Evolutionary conservation across 2,329 filamentous ascomycete genomes (phyloP).

Genomic region (Phoma herbarum): DNA sequence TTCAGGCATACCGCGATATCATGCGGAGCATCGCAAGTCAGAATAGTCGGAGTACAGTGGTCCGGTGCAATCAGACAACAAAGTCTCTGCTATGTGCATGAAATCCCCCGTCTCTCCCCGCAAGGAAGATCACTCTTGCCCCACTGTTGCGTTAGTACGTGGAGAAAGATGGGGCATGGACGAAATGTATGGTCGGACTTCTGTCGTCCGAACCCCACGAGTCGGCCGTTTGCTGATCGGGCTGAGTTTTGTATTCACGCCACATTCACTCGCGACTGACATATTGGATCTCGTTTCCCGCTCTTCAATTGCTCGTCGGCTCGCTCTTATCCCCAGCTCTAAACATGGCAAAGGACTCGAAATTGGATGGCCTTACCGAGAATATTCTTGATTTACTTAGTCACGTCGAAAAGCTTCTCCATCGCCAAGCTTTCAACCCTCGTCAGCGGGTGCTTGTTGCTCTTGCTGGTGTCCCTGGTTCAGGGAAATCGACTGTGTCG

Average conservation of each 20-base stretch:
- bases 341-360: slow-evolving; percentile 24
- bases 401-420: slow-evolving; percentile 30
- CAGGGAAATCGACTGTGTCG: slow-evolving; percentile 41
- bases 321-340: background rate
- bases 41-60: slow-evolving; percentile 26
- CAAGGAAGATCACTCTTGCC: slow-evolving; percentile 14
- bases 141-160: slow-evolving; percentile 15
- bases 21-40: slow-evolving; percentile 16
- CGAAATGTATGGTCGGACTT: slow-evolving; percentile 24
- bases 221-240: background rate
- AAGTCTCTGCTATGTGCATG: slow-evolving; percentile 11
- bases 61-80: slow-evolving; percentile 25
- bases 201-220: slow-evolving; percentile 33
- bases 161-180: slow-evolving; percentile 18
- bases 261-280: slow-evolving; percentile 5
- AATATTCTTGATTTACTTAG: slow-evolving; percentile 33
- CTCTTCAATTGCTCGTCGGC: background rate
- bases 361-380: slow-evolving; percentile 17
- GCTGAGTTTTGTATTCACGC: background rate
- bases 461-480: slow-evolving; percentile 41
- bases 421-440: slow-evolving; percentile 30
- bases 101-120: slow-evolving; percentile 12
- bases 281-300: slow-evolving; percentile 1
- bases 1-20: slow-evolving; percentile 4
- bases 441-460: slow-evolving; percentile 36